Base-by-base conservation (phyloP, 2,329 filamentous ascomycete genomes). In the Catunica adiposa region DNA sequence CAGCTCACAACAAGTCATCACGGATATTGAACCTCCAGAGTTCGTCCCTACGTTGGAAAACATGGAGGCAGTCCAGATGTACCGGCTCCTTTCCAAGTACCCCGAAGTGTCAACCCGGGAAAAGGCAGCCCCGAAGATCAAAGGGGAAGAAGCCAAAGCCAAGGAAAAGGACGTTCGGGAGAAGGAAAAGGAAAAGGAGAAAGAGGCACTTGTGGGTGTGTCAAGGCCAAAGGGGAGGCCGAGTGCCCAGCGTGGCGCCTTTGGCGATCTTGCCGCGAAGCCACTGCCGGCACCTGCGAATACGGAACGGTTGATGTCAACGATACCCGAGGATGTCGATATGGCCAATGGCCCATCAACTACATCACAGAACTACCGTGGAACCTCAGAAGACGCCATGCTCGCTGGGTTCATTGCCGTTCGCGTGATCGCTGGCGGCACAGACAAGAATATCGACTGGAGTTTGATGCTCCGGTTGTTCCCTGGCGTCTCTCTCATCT, bases 391-490 rank as follows among this genome's bases (percentile, higher is more conserved):
- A 3, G 60, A 61, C n/a, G 60, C 60, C 6, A 67, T 80, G 26
- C 67, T 82, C 53, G 73, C 77, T 17, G 75, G 78, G 2, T 78
- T 82, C 57, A 68, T 83, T 53, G 73, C 76, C 14, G 69, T 82
- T 38, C 73, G 75, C 17, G 75, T 75, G 6, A 66, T 84, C 7
- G 67, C 81, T 5, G 81, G 81, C 8, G 81, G 81, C 5, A 69
- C 79, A 9, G 76, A 79, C 59, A 73, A 76, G 61, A 68, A 71
- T 1, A 70, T 81, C 22, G 80, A 84, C 61, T 82, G 79, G 74
- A 79, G 79, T 8, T 62, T 82, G 42, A 67, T 82, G 57, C 65
- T 76, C 61, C 71, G 71, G 22, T 64, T 79, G 14, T 82, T 80
- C 62, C 80, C 78, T 1, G 68, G 71, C 14, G 70, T 73, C 53